Evolutionary conservation across 805 yeast genomes (phyloP), one percentile per base, ranked within the genome.

Genomic region (Schwanniomyces pseudopolymorphus): DNA sequence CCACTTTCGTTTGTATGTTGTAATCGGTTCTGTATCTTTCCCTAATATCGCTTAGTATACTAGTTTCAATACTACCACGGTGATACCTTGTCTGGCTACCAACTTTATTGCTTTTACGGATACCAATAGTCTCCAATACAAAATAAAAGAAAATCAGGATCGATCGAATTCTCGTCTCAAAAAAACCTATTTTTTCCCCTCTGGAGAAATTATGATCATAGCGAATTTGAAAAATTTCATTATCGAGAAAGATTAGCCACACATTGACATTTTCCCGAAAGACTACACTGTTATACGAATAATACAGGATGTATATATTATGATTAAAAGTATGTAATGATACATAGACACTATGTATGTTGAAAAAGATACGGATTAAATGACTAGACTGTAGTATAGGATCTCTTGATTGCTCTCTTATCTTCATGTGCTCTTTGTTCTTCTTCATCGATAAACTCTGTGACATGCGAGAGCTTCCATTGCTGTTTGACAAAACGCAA

Each of bases 391-490:
- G 87, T 83, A 43, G 84, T 79, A 60, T 81, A 91, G 0, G 80
- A 83, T 63, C 97, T 81, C 77, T 91, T 91, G 59, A 80, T 77
- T 1, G 85, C 77, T 27, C 66, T 67, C 53, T 78, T 77, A 33
- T 80, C 85, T 22, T 78, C 81, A 48, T 76, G 72, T 45, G 69
- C 70, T 45, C 66, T 66, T 49, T 79, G 83, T 52, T 83, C 85
- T 24, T 71, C 72, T 41, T 81, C 87, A 56, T 88, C 96, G 40
- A 80, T 76, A 58, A 83, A 90, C 60, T 85, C 89, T 27, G 79
- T 74, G 54, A 78, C 83, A 61, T 92, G 98, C 37, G 74, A 76
- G 59, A 84, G 66, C 48, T 81, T 80, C 96, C 97, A 91, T 64
- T 86, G 89, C 38, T 77, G 80, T 60, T 82, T 84, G 49, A 87